Conservation (phyloP, 2,329 filamentous ascomycete species). For the Fusarium decemcellulare region DNA sequence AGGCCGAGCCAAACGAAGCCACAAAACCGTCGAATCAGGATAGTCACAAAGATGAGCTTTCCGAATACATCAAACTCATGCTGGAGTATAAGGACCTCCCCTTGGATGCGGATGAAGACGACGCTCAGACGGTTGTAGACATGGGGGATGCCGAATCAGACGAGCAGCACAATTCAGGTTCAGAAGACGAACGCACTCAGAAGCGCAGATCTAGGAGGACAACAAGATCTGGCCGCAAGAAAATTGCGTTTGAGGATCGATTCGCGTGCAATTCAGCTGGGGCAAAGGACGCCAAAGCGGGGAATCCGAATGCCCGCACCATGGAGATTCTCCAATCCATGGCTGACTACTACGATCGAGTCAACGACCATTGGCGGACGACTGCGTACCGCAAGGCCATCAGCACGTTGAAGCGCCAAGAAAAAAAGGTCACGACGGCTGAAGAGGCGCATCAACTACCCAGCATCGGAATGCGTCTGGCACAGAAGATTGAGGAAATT, state of each 20-base stretch:
- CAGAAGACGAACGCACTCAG: conserved; percentile 39
- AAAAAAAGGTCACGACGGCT: conserved; percentile 74
- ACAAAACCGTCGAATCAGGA: conserved; percentile 2
- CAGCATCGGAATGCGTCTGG: conserved; percentile 79
- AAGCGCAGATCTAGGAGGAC: conserved; percentile 37
- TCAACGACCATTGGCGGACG: conserved; percentile 83
- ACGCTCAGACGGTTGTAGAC: conserved; percentile 49
- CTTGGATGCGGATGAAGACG: conserved; percentile 65
- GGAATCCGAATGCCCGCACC: conserved; percentile 81
- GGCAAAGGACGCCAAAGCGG: conserved; percentile 56
- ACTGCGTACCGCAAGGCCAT: conserved; percentile 85
- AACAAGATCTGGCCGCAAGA: conserved; percentile 46
- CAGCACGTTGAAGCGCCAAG: conserved; percentile 77
- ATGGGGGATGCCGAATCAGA: conserved; percentile 30
- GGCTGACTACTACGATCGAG: conserved; percentile 81
- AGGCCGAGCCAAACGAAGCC: not conserved
- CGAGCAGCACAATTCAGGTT: conserved; percentile 32
- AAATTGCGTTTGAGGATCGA: conserved; percentile 59
- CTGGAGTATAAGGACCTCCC: conserved; percentile 72
- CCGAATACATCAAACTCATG: conserved; percentile 74
- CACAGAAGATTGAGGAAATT: conserved; percentile 92
- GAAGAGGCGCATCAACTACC: conserved; percentile 78
- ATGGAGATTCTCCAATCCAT: conserved; percentile 85
- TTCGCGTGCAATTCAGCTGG: conserved; percentile 71
- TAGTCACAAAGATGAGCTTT: conserved; percentile 67